Percentiles rank a stretch among this genome's conserved stretches.
These are phyloP conservation scores for Colletotrichum orchidophilum DNA, from an alignment of 2,329 filamentous ascomycete species.

Conservation along the genomic window DNA sequence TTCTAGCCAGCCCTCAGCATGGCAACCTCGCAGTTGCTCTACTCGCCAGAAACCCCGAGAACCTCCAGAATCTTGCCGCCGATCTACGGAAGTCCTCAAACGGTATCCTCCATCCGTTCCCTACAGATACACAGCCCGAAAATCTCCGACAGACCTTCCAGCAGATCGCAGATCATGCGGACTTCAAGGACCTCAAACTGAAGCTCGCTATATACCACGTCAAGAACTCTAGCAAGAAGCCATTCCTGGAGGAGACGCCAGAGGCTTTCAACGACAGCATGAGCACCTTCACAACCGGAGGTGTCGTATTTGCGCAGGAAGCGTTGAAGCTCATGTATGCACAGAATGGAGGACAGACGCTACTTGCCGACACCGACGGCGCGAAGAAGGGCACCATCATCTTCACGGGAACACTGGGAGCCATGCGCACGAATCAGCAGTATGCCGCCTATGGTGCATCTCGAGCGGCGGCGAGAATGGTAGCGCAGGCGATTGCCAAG, in stretches of 20 bases:
- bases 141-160: conserved; percentile 58
- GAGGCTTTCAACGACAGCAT: conserved; percentile 58
- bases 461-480: conserved; percentile 60
- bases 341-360: conserved; percentile 57
- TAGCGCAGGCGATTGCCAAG: conserved; percentile 64
- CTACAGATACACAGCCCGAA: conserved; percentile 57
- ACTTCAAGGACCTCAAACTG: conserved; percentile 60
- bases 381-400: conserved; percentile 66
- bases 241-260: conserved; percentile 63
- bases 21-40: conserved; percentile 66
- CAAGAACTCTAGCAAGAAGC: conserved; percentile 63
- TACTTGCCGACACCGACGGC: conserved; percentile 52
- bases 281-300: conserved; percentile 62
- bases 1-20: conserved; percentile 58
- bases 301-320: conserved; percentile 65
- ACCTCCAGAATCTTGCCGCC: conserved; percentile 51
- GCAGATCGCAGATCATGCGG: conserved; percentile 56
- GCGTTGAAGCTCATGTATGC: conserved; percentile 59
- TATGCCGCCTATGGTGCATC: conserved; percentile 65
- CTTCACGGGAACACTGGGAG: conserved; percentile 65
- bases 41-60: conserved; percentile 58
- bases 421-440: conserved; percentile 61
- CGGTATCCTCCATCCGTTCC: conserved; percentile 60
- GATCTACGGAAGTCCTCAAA: conserved; percentile 51
- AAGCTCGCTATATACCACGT: conserved; percentile 64